These are phyloP conservation scores for Alisma plantagoaquatica DNA, from an alignment of 106 monocot species.

Conservation along the genomic window DNA sequence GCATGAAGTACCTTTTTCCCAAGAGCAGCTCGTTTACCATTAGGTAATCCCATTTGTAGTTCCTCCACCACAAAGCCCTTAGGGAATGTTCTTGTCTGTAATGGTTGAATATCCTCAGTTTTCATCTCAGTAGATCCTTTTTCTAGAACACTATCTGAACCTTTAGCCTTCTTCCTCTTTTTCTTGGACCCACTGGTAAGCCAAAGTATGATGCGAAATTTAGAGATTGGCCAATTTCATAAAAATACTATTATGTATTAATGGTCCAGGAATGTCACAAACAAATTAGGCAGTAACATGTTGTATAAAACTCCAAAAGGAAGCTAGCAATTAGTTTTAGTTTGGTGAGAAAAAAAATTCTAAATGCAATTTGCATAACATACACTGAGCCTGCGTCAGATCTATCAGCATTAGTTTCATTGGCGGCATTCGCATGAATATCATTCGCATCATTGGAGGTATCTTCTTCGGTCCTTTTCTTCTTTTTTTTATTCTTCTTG, in stretches of 20 bases:
- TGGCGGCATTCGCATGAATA: not conserved
- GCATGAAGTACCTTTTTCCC: conserved; percentile 19
- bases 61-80: conserved; percentile 18
- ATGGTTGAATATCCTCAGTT: conserved; percentile 1
- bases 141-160: not conserved
- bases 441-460: not conserved
- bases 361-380: not conserved
- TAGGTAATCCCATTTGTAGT: conserved; percentile 15
- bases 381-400: not conserved
- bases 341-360: no score
- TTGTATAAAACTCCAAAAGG: no score
- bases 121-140: not conserved
- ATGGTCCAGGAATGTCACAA: not conserved
- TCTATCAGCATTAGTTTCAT: not conserved
- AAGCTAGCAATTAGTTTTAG: not conserved
- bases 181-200: not conserved
- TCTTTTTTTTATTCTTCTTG: conserved; percentile 17
- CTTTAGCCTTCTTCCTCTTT: conserved; percentile 12
- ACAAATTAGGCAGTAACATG: not conserved
- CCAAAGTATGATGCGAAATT: not conserved
- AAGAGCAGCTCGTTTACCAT: conserved; percentile 21
- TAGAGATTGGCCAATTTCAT: not conserved
- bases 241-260: not conserved
- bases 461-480: conserved; percentile 9
- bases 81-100: conserved; percentile 12